Base-by-base conservation (phyloP, 2,329 filamentous ascomycete genomes). In the Aspergillus fischeri region DNA sequence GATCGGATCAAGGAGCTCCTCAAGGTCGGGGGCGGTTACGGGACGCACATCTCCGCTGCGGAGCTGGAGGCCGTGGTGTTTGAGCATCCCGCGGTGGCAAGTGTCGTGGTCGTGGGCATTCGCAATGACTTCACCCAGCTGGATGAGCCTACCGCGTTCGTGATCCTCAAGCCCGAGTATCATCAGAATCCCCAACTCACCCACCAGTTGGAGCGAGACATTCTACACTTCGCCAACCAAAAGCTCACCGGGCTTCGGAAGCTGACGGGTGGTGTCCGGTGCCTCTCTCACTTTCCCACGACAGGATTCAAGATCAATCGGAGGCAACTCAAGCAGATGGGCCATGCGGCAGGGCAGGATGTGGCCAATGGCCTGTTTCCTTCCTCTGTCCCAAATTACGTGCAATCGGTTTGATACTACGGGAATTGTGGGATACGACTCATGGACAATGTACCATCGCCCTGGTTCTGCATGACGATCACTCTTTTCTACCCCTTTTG, bases 11-110 rank as follows among this genome's bases (percentile, higher is more conserved):
- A 65, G 54, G 63, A 76, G 55, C 65, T 76, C 4, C 69, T 75
- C 56, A 73, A 73, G 57, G 72, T 75, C 32, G 65, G 64, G 1
- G 65, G 56, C 21, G 74, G 74, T 28, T 73, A 75, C 51, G 72
- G 74, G 10, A 70, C 71, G 10, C 73, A 64, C 49, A 53, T 64
- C 38, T 64, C 62, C 2, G 55, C 72, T 1, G 67, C 70, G 4
- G 72, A 75, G 53, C 60, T 75, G 4, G 73, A 76, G 58, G 66
- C 63, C 9, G 65, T 73, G 4, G 56, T 75, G 1, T 64, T 73
- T 11, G 49, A 58, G 32, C 70, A 72, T 58, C 64, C 65, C 2
- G 32, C 59, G 7, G 66, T 75, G 29, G 55, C 68, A 1, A 71
- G 72, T 27, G 68, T 63, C 0, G 71, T 70, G 8, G 73, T 75